Percentiles rank a stretch among this genome's conserved stretches.
phyloP scores from a whole-genome alignment of 192 early-diverging fungal species.

The Podila minutissima region DNA sequence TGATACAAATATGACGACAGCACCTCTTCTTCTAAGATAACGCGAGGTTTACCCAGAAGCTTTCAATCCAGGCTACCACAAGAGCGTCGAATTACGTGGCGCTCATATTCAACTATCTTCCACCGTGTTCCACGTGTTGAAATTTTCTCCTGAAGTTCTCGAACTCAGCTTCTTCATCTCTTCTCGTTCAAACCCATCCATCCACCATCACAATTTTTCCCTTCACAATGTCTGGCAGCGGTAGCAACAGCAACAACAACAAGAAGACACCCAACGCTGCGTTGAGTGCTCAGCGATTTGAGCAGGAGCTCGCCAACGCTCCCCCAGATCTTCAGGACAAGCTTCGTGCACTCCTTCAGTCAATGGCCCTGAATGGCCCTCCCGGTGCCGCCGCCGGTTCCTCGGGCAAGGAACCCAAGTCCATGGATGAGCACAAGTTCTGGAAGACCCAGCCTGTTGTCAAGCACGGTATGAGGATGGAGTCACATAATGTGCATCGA shows the following conservation, averaged over 20 bases:
- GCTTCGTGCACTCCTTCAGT: constrained; percentile 31
- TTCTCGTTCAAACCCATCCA: too few relatives aligned
- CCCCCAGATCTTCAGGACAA: constrained; percentile 49
- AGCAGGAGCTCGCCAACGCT: constrained; percentile 42
- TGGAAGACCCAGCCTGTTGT: constrained; percentile 98
- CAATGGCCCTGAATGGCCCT: constrained; percentile 21
- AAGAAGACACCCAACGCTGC: constrained; percentile 9
- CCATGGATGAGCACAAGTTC: constrained; percentile 82
- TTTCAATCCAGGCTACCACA: too few relatives aligned
- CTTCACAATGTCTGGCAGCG: neutral
- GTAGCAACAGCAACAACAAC: constrained; percentile 5
- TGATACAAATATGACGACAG: too few relatives aligned
- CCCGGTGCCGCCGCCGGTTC: constrained; percentile 4
- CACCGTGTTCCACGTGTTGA: too few relatives aligned
- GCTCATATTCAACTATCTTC: too few relatives aligned
- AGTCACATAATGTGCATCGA: neutral
- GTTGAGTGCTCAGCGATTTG: constrained; percentile 20
- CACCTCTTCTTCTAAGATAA: too few relatives aligned
- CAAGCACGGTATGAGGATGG: constrained; percentile 61
- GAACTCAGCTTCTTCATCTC: too few relatives aligned
- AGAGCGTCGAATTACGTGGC: too few relatives aligned
- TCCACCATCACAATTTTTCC: too few relatives aligned
- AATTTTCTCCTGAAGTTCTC: too few relatives aligned
- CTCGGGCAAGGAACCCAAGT: constrained; percentile 52
- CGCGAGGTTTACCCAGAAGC: too few relatives aligned